Evolutionary conservation across 768 basidiomycete species (phyloP), one percentile per base, ranked within the genome.

Genomic region (Paxillus rubicundulus): DNA sequence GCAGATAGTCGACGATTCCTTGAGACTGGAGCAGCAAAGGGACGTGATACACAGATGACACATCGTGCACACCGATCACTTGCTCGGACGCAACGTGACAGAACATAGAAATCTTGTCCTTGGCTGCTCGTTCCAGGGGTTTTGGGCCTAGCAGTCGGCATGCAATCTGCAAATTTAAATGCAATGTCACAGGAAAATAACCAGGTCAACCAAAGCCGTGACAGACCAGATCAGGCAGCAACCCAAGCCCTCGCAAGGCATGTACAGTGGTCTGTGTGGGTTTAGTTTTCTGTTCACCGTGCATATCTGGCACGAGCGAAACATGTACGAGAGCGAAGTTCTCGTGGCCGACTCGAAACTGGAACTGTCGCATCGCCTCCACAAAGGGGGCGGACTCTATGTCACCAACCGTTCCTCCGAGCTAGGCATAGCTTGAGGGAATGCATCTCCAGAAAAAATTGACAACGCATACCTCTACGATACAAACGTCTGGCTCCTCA

Each of bases 301-400:
- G 93, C 79, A 99, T 92, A 63, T 97, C 92, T 16, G 96, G 96
- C n/a, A 99, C 93, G 28, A 99, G 85, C 6, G 92, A 95, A 44
- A 99, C 96, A 60, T 98, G 95, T 54, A 98, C 86, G 49, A 98
- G 83, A 0, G 96, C 95, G 67, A 98, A 98, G 72, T 98, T 98
- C 53, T 93, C 91, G 66, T 89, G 82, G 16, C 96, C 95, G 18
- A 98, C 95, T 50, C 96, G 87, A 77, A 98, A 98, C 67, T 99
- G 96, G 79, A 99, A 99, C 70, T 99, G 96, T n/a, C 96, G 86
- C 89, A 99, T 94, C 1, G 96, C 96, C 70, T 99, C 96, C 42
- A 99, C 79, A 70, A 99, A 99, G 2, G 96, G 96, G 3, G 95
- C 95, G 6, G 93, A 97, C 64, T 99, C 96, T 67, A 99, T 99